Percentiles rank a stretch among this genome's conserved stretches.
phyloP scores from a whole-genome alignment of 1,139 yeast species.

The Zygosaccharomyces sapae region DNA sequence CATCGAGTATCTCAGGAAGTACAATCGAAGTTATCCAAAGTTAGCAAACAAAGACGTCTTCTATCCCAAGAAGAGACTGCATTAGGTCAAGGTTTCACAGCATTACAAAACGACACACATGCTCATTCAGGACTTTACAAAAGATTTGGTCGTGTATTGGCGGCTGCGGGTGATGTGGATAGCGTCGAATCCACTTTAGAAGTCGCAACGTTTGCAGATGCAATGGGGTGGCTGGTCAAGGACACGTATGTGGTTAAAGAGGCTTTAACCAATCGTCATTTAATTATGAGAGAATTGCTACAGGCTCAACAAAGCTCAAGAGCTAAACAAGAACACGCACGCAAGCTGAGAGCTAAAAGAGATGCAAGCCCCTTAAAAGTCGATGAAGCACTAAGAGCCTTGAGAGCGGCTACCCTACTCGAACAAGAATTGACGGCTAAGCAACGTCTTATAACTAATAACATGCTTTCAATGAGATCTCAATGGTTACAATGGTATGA shows the following conservation, averaged over 20 bases:
- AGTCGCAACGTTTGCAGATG: constrained; percentile 75
- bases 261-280: constrained; percentile 85
- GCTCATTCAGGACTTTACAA: constrained; percentile 64
- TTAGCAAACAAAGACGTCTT: constrained; percentile 51
- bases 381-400: constrained; percentile 78
- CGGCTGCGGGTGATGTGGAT: constrained; percentile 70
- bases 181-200: constrained; percentile 73
- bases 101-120: constrained; percentile 39
- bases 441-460: constrained; percentile 77
- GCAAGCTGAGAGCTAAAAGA: constrained; percentile 67
- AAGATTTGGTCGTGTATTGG: constrained; percentile 64
- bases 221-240: constrained; percentile 55
- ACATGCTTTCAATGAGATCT: constrained; percentile 70
- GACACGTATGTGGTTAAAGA: constrained; percentile 90
- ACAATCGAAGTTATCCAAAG: constrained; percentile 50
- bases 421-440: constrained; percentile 74
- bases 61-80: constrained; percentile 59
- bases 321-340: constrained; percentile 67
- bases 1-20: constrained; percentile 59
- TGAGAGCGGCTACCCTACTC: constrained; percentile 74
- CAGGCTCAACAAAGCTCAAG: constrained; percentile 75
- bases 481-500: constrained; percentile 53
- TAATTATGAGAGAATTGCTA: constrained; percentile 80
- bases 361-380: constrained; percentile 82
- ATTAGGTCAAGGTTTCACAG: constrained; percentile 54